Conservation (phyloP, 106 monocot species). For the Agapanthus africanus region DNA sequence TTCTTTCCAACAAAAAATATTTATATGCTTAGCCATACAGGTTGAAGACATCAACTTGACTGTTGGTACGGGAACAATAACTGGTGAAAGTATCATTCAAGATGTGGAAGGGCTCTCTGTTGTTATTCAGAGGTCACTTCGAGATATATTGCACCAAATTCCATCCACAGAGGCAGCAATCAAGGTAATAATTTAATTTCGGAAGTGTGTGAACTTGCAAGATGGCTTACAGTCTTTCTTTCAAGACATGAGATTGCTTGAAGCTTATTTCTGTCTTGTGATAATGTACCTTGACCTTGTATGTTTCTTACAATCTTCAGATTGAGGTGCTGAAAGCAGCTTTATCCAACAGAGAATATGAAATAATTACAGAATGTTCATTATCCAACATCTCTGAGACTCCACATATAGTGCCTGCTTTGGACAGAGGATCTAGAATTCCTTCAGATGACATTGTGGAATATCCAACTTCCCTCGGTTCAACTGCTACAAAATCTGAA, state of each 20-base stretch:
- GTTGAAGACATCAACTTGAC: conserved; percentile 81
- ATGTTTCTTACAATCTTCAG: conserved; percentile 26
- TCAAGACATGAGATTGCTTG: too few relatives aligned
- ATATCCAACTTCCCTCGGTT: conserved; percentile 20
- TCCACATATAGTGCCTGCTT: conserved; percentile 48
- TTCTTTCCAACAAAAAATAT: too few relatives aligned
- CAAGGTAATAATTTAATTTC: conserved; percentile 35
- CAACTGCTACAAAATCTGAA: conserved; percentile 15
- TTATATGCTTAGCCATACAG: conserved; percentile 20
- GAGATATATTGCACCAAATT: conserved; percentile 83
- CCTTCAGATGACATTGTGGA: conserved; percentile 18
- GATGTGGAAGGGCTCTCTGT: conserved; percentile 85
- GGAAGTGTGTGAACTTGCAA: too few relatives aligned
- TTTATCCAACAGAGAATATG: conserved; percentile 85
- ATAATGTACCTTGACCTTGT: too few relatives aligned
- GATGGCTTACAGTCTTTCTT: too few relatives aligned
- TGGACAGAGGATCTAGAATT: conserved; percentile 27
- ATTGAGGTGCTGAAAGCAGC: conserved; percentile 69
- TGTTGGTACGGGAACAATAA: conserved; percentile 45
- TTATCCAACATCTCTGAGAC: conserved; percentile 84
- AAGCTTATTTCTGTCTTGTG: too few relatives aligned
- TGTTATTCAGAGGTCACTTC: conserved; percentile 61
- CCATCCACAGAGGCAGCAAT: conserved; percentile 54
- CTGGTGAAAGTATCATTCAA: conserved; percentile 88
- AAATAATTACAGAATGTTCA: conserved; percentile 90